Evolutionary conservation across 129 eudicot species (phyloP), one percentile per base, ranked within the genome.

Genomic region (Kitagawia praeruptora): DNA sequence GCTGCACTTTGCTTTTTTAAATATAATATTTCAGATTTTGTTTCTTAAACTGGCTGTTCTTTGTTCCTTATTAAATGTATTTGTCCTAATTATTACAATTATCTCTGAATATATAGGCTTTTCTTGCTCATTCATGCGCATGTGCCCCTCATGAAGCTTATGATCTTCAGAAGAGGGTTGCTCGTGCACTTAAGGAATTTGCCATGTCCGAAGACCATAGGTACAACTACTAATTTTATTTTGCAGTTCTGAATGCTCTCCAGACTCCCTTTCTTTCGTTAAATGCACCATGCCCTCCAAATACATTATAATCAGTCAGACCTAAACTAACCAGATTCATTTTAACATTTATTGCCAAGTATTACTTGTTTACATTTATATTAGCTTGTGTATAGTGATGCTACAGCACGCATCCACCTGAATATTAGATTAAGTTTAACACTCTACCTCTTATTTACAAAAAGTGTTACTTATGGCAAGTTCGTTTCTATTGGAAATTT

Each of bases 121-220:
- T 93, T 56, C 96, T 95, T 85, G 99, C 99, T 38, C 86, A 81
- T 51, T 88, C 95, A 34, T 90, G 96, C 83, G 58, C 96, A 46
- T 84, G 90, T 75, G 89, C 96, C 39, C 86, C 97, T 73, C 89
- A 88, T 42, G 91, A 96, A 38, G 86, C 95, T 73, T 87, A 88
- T 47, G 91, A 96, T 82, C 99, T 95, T 85, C 99, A 92, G 77
- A 96, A 95, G 91, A 89, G 95, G 82, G 99, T 94, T 87, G 99
- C 97, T 47, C 96, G 99, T 75, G 99, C 99, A 75, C 83, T 95
- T 7, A 92, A 97, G 99, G 95, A 91, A 77, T 85, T 95, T 76
- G 90, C 97, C 16, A 96, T 92, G 49, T 95, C 98, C 37, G 98
- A 92, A 89, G 85, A 89, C 61, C 90, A 90, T 87, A 92, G 98